Base-by-base conservation (phyloP, 768 basidiomycete species). In the Naganishia friedmannii region DNA sequence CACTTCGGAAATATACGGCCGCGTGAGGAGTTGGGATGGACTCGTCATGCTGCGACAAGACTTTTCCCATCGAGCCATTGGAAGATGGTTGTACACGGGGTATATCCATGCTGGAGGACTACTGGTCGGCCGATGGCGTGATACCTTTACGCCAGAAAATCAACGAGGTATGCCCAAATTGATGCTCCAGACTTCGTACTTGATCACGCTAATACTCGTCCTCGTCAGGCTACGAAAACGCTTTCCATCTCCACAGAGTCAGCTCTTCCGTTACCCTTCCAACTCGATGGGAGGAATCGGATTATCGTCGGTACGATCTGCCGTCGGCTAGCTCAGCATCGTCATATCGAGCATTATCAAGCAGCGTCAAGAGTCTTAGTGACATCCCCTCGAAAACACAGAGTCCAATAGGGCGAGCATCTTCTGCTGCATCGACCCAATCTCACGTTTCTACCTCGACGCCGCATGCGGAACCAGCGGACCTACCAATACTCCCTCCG, bases 111-210 rank as follows among this genome's bases (percentile, higher is more conserved):
- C 79, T 0, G 81, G 81, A 12, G 78, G 76, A 8, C 67, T 78
- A 56, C 53, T 80, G 65, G 72, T 79, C 34, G 81, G 79, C 32
- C 60, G 81, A 46, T 82, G 79, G 78, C 71, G 81, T 65, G 81
- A 82, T 56, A 75, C 77, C 0, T 78, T 79, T 58, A 81, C 77
- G 8, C 71, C 75, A n/a, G 76, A 75, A 57, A 74, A 74, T 56
- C 70, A 74, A 32, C 46, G 75, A 65, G 79, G 66, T 79, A 65
- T 67, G 75, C 74, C 12, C 34, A 1, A 23, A 1, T 5, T 19
- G 37, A 5, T 9, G 10, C 39, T 45, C 15, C 6, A 23, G 0
- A 7, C 37, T 10, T 42, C 9, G 42, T 5, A 10, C 8, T 10
- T 17, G 7, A 29, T 26, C 9, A 26, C 23, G 12, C 26, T 37